A percentile compares a stretch with the other conserved stretches of the same genome.
Conservation (phyloP, 2,329 filamentous ascomycete species). For the Trichophyton mentagrophytes region DNA sequence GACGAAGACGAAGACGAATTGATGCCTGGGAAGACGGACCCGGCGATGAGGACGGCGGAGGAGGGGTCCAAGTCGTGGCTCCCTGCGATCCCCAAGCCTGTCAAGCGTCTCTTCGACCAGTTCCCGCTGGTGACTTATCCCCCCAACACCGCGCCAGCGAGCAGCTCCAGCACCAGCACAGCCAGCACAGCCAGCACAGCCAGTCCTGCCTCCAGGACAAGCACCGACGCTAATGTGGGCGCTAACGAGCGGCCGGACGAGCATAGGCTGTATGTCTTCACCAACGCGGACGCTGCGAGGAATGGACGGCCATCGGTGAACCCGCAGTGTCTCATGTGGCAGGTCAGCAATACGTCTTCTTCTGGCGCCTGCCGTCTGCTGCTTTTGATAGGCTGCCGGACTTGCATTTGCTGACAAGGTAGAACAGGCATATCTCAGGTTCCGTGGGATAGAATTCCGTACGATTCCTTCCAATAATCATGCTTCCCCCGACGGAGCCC, state of each 20-base stretch:
- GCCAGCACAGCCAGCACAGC: neutral
- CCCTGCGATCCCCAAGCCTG: constrained; percentile 48
- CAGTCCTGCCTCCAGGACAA: no score
- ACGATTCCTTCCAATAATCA: constrained; percentile 73
- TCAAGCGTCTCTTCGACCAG: constrained; percentile 70
- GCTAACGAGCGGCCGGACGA: constrained; percentile 29
- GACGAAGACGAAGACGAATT: constrained; percentile 2
- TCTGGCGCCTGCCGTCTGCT: neutral
- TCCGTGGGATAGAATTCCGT: constrained; percentile 55
- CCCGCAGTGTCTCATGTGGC: constrained; percentile 89
- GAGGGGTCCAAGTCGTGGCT: constrained; percentile 18
- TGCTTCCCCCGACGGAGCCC: constrained; percentile 73
- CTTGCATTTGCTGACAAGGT: neutral
- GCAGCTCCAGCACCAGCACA: constrained; percentile 35
- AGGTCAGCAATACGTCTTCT: constrained; percentile 47
- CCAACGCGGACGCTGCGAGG: constrained; percentile 48
- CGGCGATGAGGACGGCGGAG: constrained; percentile 13
- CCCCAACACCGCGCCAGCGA: constrained; percentile 59
- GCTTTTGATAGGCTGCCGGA: neutral
- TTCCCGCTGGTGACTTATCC: constrained; percentile 70
- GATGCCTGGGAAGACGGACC: constrained; percentile 2
- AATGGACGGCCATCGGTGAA: constrained; percentile 66
- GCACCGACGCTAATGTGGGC: no score
- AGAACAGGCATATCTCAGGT: constrained; percentile 66
- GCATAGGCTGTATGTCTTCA: constrained; percentile 65